Evolutionary conservation across 345 rosid genomes (phyloP).

Genomic region (Draba incana): DNA sequence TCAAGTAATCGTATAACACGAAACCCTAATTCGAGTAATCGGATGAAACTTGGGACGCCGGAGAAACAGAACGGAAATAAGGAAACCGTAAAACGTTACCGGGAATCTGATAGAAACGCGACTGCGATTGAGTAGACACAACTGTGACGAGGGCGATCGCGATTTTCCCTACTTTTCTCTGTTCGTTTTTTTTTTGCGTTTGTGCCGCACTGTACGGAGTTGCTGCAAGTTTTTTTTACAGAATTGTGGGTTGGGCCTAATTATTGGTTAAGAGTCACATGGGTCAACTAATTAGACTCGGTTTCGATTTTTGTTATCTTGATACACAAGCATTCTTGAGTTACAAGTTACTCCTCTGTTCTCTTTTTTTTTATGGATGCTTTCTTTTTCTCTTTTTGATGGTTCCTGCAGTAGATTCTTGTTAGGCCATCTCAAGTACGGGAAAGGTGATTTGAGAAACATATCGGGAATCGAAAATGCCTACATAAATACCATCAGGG

Average conservation of each 20-base stretch:
- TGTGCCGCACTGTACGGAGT: constrained; percentile 26
- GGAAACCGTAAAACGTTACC: constrained; percentile 28
- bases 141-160: constrained; percentile 35
- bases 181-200: constrained; percentile 31
- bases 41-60: too few species aligned
- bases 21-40: constrained; percentile 35
- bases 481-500: constrained; percentile 94
- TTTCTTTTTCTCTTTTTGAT: not conserved
- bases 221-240: not conserved
- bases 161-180: constrained; percentile 23
- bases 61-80: not conserved
- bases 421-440: constrained; percentile 86
- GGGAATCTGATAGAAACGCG: constrained; percentile 37
- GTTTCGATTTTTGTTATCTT: too few species aligned
- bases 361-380: constrained; percentile 5
- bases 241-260: constrained; percentile 31
- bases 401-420: constrained; percentile 66
- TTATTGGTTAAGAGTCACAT: not conserved
- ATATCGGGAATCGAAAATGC: constrained; percentile 86
- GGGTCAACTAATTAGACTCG: not conserved
- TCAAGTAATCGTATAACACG: not conserved
- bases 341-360: constrained; percentile 15
- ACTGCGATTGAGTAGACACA: constrained; percentile 38
- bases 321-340: not conserved
- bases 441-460: constrained; percentile 98